phyloP scores from a whole-genome alignment of 805 yeast species.

The Nakazawaea ambrosiae region DNA sequence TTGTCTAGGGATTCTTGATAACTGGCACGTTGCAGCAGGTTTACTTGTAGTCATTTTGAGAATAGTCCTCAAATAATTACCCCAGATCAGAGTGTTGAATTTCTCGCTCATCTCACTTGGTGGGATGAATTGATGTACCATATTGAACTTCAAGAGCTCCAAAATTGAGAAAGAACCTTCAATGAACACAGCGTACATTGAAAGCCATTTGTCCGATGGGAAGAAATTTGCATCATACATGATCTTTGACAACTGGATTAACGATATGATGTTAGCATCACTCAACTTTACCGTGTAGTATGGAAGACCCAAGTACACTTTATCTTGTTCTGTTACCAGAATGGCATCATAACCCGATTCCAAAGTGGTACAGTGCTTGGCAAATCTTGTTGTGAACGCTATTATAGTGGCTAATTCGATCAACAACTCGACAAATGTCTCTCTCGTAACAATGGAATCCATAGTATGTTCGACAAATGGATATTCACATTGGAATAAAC shows the following conservation, averaged over 20 bases:
- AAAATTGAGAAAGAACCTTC: slow-evolving; percentile 50
- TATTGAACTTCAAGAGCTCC: slow-evolving; percentile 43
- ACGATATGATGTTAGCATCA: slow-evolving; percentile 1
- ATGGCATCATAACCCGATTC: slow-evolving; percentile 37
- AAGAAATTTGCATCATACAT: slow-evolving; percentile 50
- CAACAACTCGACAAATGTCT: slow-evolving; percentile 60
- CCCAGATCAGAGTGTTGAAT: slow-evolving; percentile 63
- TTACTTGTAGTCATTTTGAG: slow-evolving; percentile 57
- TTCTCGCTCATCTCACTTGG: slow-evolving; percentile 37
- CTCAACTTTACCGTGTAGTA: slow-evolving; percentile 15
- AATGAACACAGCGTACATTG: slow-evolving; percentile 50
- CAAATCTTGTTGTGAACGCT: slow-evolving; percentile 46
- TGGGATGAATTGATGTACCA: slow-evolving; percentile 48
- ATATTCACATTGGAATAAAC: slow-evolving; percentile 57
- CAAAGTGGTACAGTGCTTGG: slow-evolving; percentile 31
- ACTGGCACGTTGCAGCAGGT: slow-evolving; percentile 61
- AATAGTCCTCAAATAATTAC: slow-evolving; percentile 50
- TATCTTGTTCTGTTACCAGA: slow-evolving; percentile 33
- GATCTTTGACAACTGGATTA: slow-evolving; percentile 22
- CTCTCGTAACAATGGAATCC: slow-evolving; percentile 70
- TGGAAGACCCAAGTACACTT: slow-evolving; percentile 17
- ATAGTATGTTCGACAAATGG: slow-evolving; percentile 62
- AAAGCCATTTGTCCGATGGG: slow-evolving; percentile 70
- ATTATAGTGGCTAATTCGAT: slow-evolving; percentile 64
- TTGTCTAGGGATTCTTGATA: slow-evolving; percentile 65